Percentiles rank a stretch among this genome's conserved stretches.
Conservation (phyloP, 768 basidiomycete species). For the Trichaptum fuscoviolaceum region DNA sequence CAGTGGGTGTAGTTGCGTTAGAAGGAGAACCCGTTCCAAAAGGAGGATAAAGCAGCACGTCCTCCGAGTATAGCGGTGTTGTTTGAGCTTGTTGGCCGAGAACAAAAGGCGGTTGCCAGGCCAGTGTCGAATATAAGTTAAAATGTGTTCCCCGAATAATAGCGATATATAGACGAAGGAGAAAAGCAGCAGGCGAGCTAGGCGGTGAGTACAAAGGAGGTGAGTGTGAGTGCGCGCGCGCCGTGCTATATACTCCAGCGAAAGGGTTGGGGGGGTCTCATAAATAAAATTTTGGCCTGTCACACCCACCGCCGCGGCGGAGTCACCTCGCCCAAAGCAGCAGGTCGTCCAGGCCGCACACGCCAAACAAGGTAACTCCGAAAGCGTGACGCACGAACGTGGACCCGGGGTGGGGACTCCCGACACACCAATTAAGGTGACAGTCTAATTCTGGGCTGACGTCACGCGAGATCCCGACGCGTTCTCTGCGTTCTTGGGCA, state of each 20-base stretch:
- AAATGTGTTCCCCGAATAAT: neutral
- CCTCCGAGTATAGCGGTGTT: neutral
- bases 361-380: neutral
- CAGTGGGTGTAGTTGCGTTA: neutral
- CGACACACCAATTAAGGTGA: neutral
- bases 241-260: neutral
- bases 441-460: neutral
- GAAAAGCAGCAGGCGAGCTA: neutral
- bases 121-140: neutral
- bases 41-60: neutral
- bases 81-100: neutral
- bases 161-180: neutral
- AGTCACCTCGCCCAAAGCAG: neutral
- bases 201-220: constrained; percentile 1
- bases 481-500: neutral
- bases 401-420: neutral
- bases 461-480: constrained; percentile 1
- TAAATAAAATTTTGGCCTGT: neutral
- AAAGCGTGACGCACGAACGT: neutral
- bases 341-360: neutral
- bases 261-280: neutral
- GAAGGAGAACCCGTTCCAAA: neutral
- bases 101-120: neutral
- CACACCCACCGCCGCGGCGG: neutral
- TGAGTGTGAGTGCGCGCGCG: neutral